Evolutionary conservation across 2,329 filamentous ascomycete species (phyloP).

Genomic region (Colletotrichum cereale): DNA sequence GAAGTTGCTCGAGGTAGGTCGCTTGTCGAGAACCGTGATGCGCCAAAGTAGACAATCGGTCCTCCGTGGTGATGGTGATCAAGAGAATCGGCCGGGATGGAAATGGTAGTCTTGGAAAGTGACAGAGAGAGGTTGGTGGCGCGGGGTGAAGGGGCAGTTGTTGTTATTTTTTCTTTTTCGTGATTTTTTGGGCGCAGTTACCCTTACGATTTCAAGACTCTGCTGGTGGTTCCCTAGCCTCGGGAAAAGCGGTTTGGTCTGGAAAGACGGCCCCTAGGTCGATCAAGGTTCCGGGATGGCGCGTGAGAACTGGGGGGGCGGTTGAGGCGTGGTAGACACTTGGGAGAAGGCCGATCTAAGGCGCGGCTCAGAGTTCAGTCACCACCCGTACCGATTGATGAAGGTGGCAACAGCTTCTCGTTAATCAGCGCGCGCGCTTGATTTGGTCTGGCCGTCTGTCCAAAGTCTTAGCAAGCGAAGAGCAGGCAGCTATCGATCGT

Average conservation of each 20-base stretch:
- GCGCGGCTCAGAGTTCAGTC: slow-evolving; percentile 22
- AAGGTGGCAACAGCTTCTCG: slow-evolving; percentile 31
- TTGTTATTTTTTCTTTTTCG: not conserved
- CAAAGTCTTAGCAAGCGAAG: slow-evolving; percentile 30
- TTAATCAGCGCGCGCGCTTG: not conserved
- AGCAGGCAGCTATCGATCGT: slow-evolving; percentile 6
- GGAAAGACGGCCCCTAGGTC: slow-evolving; percentile 23
- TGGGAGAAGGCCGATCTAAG: slow-evolving; percentile 24
- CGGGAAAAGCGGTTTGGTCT: slow-evolving; percentile 35
- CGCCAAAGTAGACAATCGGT: slow-evolving; percentile 1
- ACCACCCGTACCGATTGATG: slow-evolving; percentile 22
- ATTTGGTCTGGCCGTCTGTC: slow-evolving; percentile 15
- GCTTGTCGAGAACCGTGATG: slow-evolving; percentile 3
- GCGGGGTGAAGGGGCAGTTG: slow-evolving; percentile 28
- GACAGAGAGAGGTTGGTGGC: slow-evolving; percentile 32
- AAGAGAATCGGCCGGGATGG: slow-evolving; percentile 15
- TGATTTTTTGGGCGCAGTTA: slow-evolving; percentile 25
- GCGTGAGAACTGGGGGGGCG: slow-evolving; percentile 26
- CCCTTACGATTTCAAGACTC: slow-evolving; percentile 14
- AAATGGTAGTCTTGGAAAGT: slow-evolving; percentile 22
- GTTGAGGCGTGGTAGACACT: slow-evolving; percentile 35
- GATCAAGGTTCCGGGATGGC: slow-evolving; percentile 40
- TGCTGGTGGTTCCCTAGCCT: slow-evolving; percentile 33
- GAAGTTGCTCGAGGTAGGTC: not conserved
- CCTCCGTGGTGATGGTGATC: slow-evolving; percentile 1